Percentiles rank a stretch among this genome's conserved stretches.
These are phyloP conservation scores for Ophiostoma angusticollis DNA, from an alignment of 2,329 filamentous ascomycete genomes.

Conservation along the genomic window DNA sequence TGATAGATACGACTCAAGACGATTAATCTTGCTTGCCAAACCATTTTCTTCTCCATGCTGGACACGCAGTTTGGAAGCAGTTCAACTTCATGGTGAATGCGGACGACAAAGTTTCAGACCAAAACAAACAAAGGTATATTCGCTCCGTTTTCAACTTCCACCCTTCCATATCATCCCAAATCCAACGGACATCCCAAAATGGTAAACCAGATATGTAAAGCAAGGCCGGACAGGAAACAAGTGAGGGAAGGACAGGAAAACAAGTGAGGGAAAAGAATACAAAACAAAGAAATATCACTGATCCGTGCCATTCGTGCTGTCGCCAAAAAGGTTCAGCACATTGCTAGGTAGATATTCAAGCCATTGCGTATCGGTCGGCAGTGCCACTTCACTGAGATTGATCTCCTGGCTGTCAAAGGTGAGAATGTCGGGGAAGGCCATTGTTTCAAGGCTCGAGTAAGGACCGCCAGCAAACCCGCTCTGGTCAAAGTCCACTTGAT, in stretches of 20 bases:
- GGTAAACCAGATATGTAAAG: neutral
- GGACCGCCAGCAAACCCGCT: slow-evolving; percentile 17
- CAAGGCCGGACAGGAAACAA: neutral
- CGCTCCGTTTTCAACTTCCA: too few relatives aligned
- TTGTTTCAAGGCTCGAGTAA: slow-evolving; percentile 22
- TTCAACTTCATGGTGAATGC: too few relatives aligned
- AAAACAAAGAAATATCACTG: neutral
- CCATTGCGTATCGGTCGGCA: slow-evolving; percentile 50
- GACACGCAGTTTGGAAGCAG: too few relatives aligned
- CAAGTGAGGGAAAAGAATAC: neutral
- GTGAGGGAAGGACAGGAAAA: neutral
- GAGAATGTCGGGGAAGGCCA: slow-evolving; percentile 35
- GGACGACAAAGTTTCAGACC: too few relatives aligned
- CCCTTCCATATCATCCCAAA: too few relatives aligned
- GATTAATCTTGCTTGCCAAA: too few relatives aligned
- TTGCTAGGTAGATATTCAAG: slow-evolving; percentile 60
- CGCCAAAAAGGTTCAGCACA: slow-evolving; percentile 43
- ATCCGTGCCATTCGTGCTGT: slow-evolving; percentile 7
- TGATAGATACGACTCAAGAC: too few relatives aligned
- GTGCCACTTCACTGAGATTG: slow-evolving; percentile 54
- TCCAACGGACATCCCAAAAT: too few relatives aligned
- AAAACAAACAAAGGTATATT: too few relatives aligned
- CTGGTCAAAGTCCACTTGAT: slow-evolving; percentile 18
- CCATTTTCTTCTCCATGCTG: too few relatives aligned
- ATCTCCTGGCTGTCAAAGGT: slow-evolving; percentile 68